These are phyloP conservation scores for Cyphellophora attinorum DNA, from an alignment of 2,329 filamentous ascomycete species.

Conservation along the genomic window DNA sequence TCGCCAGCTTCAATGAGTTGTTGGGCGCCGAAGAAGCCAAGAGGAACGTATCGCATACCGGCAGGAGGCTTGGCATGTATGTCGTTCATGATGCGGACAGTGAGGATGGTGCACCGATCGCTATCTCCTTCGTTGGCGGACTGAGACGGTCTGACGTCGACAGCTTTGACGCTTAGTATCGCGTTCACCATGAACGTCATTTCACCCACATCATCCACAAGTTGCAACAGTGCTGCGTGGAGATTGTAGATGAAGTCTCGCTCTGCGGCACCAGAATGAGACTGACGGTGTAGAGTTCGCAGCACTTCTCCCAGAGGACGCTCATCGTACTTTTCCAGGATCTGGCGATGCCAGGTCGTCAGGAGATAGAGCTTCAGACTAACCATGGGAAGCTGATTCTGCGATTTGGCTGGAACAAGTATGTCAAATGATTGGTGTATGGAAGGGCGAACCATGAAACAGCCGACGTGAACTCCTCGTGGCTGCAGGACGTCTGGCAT, in stretches of 20 bases:
- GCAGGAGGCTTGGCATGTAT: constrained; percentile 47
- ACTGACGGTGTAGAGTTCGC: constrained; percentile 23
- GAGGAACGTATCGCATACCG: constrained; percentile 49
- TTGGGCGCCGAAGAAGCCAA: constrained; percentile 57
- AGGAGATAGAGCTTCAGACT: constrained; percentile 45
- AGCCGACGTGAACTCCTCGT: constrained; percentile 31
- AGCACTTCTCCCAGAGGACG: constrained; percentile 26
- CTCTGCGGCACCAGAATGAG: constrained; percentile 16
- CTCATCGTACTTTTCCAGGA: constrained; percentile 36
- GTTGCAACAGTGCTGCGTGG: constrained; percentile 25
- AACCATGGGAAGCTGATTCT: constrained; percentile 53
- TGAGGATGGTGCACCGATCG: constrained; percentile 36
- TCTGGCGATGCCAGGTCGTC: constrained; percentile 45
- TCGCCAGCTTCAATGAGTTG: constrained; percentile 52
- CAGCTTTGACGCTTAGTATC: constrained; percentile 27
- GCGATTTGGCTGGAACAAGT: constrained; percentile 46
- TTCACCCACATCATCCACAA: constrained; percentile 31
- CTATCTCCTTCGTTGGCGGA: constrained; percentile 19
- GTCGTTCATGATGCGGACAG: constrained; percentile 53
- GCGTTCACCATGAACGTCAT: constrained; percentile 31
- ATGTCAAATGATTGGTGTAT: constrained; percentile 54
- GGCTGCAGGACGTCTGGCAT: constrained; percentile 16
- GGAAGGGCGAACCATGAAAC: constrained; percentile 36
- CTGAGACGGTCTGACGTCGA: constrained; percentile 27
- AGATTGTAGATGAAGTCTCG: constrained; percentile 38